Conservation (phyloP, 441 rosid species). For the Populus hybrid region DNA sequence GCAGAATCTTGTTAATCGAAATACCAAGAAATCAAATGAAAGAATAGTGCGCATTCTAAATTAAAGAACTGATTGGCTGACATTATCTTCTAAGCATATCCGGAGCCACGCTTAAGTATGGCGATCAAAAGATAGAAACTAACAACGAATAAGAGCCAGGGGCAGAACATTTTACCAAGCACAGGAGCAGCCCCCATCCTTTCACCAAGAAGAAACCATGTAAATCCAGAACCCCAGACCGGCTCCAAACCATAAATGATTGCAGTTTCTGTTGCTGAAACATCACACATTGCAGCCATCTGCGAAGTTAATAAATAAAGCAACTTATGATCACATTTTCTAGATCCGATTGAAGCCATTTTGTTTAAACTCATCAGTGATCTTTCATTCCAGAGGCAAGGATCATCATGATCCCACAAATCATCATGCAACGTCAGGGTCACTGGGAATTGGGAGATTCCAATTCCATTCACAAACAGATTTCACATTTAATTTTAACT, state of each 20-base stretch:
- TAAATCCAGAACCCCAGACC: conserved; percentile 69
- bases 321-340: background rate
- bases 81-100: background rate
- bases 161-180: conserved; percentile 21
- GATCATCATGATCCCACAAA: background rate
- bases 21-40: conserved; percentile 1
- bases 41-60: background rate
- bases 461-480: background rate
- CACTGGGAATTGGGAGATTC: background rate
- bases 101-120: background rate
- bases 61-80: background rate
- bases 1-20: background rate
- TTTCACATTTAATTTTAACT: background rate
- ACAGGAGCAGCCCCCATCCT: conserved; percentile 67
- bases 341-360: background rate
- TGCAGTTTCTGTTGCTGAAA: conserved; percentile 60
- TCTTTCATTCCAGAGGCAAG: background rate
- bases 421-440: background rate
- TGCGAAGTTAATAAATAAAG: conserved; percentile 17
- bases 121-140: conserved; percentile 5
- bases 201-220: conserved; percentile 73
- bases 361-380: background rate
- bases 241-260: conserved; percentile 64
- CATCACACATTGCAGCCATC: conserved; percentile 59
- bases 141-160: conserved; percentile 1